Percentiles rank a stretch among this genome's conserved stretches.
These are phyloP conservation scores for Pseudogymnoascus sp. DNA, from an alignment of 2,329 filamentous ascomycete genomes.

Conservation along the genomic window DNA sequence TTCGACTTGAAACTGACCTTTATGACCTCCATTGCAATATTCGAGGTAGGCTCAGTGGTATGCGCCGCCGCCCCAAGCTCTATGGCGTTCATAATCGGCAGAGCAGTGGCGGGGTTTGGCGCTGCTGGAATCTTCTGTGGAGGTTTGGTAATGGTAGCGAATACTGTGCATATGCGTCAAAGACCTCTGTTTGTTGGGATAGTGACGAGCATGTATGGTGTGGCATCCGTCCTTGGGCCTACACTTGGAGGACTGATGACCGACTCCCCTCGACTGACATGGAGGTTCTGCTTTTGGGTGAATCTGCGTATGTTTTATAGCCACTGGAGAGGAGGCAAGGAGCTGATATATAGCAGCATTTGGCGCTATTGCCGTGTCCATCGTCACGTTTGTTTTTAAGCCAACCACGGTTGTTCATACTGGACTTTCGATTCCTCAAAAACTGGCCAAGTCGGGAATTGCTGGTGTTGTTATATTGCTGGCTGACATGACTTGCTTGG, in stretches of 20 bases:
- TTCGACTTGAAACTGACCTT: conserved; percentile 24
- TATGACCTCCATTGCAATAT: conserved; percentile 21
- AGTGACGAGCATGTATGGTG: conserved; percentile 18
- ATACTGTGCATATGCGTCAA: conserved; percentile 19
- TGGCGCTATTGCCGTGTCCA: conserved; percentile 8
- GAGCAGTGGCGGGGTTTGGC: conserved; percentile 26
- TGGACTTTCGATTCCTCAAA: not conserved
- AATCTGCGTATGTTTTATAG: conserved; percentile 18
- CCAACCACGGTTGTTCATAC: not conserved
- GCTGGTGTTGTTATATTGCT: conserved; percentile 28
- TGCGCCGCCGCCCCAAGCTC: conserved; percentile 24
- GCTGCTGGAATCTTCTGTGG: conserved; percentile 26
- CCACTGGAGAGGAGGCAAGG: not conserved
- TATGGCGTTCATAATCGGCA: conserved; percentile 25
- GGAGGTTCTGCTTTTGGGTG: conserved; percentile 27
- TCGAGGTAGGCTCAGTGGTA: conserved; percentile 26
- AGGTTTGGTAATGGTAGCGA: conserved; percentile 22
- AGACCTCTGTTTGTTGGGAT: conserved; percentile 17
- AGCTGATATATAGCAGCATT: conserved; percentile 13
- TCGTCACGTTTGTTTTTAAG: not conserved
- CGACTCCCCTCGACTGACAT: conserved; percentile 22
- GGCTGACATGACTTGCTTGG: not conserved
- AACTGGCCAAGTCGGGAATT: not conserved
- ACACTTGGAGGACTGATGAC: conserved; percentile 34
- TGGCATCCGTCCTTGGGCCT: conserved; percentile 24